phyloP scores from a whole-genome alignment of 768 basidiomycete species.

The Tremella yokohamensis region DNA sequence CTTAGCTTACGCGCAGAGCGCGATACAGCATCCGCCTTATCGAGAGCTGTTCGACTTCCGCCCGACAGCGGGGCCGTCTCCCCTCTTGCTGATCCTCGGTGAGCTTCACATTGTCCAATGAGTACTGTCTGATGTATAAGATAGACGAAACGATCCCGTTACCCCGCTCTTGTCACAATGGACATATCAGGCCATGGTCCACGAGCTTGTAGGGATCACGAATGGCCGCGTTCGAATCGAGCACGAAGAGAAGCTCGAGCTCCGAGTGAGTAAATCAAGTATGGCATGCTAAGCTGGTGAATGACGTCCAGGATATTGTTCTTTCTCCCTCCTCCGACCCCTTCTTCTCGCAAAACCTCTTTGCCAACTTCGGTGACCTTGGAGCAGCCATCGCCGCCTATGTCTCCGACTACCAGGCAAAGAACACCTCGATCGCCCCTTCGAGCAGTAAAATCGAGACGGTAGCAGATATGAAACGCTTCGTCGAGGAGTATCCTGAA shows the following conservation, averaged over 20 bases:
- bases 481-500: conserved; percentile 97
- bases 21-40: conserved; percentile 66
- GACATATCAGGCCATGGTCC: conserved; percentile 99
- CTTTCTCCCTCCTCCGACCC: conserved; percentile 85
- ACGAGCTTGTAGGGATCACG: conserved; percentile 86
- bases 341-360: conserved; percentile 85
- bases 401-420: conserved; percentile 75
- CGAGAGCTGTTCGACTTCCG: conserved; percentile 87
- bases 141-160: conserved; percentile 93
- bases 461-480: conserved; percentile 92
- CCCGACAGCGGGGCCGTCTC: conserved; percentile 72
- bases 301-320: conserved; percentile 72
- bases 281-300: neutral
- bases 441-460: conserved; percentile 76
- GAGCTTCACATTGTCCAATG: conserved; percentile 7
- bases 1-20: conserved; percentile 57
- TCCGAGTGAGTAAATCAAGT: conserved; percentile 59
- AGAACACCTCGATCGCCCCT: conserved; percentile 55
- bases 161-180: conserved; percentile 94
- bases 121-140: conserved; percentile 46
- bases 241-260: conserved; percentile 79
- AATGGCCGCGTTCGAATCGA: conserved; percentile 86
- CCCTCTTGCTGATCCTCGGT: conserved; percentile 76
- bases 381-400: conserved; percentile 87
- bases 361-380: conserved; percentile 93